phyloP scores from a whole-genome alignment of 2,329 filamentous ascomycete genomes.

The Colletotrichum simmondsii region DNA sequence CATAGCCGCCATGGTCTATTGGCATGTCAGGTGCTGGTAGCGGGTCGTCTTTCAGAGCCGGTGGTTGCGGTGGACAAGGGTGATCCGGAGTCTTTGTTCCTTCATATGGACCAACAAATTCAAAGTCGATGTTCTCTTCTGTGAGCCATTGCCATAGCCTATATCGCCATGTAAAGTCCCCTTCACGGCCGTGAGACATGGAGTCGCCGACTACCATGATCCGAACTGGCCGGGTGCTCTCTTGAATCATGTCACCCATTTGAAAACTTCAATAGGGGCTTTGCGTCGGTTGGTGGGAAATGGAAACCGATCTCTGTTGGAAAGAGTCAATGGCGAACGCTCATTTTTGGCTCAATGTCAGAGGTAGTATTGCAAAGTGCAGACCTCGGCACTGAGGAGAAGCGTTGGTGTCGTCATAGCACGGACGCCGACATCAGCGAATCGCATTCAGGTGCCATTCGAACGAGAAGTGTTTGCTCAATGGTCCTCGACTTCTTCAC shows the following conservation, averaged over 20 bases:
- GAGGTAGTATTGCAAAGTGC: neutral
- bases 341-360: neutral
- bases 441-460: neutral
- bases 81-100: slow-evolving; percentile 41
- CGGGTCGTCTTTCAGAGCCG: slow-evolving; percentile 14
- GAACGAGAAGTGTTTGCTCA: neutral
- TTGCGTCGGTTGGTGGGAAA: neutral
- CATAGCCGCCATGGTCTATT: slow-evolving; percentile 43
- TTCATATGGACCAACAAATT: slow-evolving; percentile 50
- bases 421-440: neutral
- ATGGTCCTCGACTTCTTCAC: neutral
- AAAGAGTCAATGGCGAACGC: neutral
- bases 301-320: neutral
- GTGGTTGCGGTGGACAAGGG: slow-evolving; percentile 26
- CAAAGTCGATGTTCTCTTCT: slow-evolving; percentile 36
- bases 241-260: neutral
- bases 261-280: neutral
- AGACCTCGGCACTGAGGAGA: no score
- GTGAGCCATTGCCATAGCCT: slow-evolving; percentile 53
- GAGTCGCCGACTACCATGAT: slow-evolving; percentile 52
- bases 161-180: slow-evolving; percentile 55
- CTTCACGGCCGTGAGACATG: slow-evolving; percentile 50
- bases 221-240: slow-evolving; percentile 9
- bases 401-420: neutral
- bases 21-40: neutral